Conservation (phyloP, 139 green algal species). For the Chlamydomonas eustigma region DNA sequence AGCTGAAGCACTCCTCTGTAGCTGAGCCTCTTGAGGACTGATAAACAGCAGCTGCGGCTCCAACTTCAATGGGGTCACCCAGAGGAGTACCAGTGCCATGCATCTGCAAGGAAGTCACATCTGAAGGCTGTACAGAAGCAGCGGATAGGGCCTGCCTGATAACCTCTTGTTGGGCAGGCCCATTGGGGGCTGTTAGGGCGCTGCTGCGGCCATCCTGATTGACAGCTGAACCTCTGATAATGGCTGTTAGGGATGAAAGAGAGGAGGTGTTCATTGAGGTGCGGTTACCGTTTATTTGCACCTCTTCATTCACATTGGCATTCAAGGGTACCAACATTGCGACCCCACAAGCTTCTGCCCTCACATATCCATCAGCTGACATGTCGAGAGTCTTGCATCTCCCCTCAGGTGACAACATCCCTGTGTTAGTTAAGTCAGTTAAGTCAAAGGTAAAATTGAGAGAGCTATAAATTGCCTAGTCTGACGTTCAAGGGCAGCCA, state of each 20-base stretch:
- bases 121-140: constrained; percentile 10
- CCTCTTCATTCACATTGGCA: background rate
- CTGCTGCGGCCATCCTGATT: constrained; percentile 89
- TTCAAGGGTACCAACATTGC: background rate
- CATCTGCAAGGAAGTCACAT: constrained; percentile 54
- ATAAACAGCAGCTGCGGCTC: constrained; percentile 29
- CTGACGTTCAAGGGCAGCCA: no score
- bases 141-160: constrained; percentile 49
- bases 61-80: constrained; percentile 83
- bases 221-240: constrained; percentile 64
- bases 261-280: background rate
- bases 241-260: constrained; percentile 13
- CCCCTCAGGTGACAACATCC: constrained; percentile 28
- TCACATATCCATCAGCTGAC: constrained; percentile 74
- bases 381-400: constrained; percentile 80
- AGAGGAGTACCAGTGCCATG: constrained; percentile 76
- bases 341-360: constrained; percentile 51
- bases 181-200: constrained; percentile 82
- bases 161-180: constrained; percentile 79
- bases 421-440: no score
- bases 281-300: background rate
- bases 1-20: background rate
- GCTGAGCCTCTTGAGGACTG: background rate
- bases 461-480: no score
- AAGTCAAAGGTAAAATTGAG: no score